Conservation (phyloP, 1,284 basidiomycete species). For the Cutaneotrichosporon cyanovorans region DNA sequence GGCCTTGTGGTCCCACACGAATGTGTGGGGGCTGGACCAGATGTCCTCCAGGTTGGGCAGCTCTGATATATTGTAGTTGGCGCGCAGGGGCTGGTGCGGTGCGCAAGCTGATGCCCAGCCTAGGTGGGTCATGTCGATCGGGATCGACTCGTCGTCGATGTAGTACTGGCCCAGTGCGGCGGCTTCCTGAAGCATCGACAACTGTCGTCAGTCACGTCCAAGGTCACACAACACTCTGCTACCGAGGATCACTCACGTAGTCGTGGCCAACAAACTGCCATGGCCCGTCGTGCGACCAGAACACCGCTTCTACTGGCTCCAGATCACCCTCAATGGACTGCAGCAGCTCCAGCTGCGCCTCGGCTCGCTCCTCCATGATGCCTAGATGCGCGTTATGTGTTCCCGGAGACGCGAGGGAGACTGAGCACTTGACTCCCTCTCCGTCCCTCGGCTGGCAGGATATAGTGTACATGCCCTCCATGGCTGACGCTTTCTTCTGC, state of each 20-base stretch:
- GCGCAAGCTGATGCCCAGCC: slow-evolving; percentile 43
- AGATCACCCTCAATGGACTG: slow-evolving; percentile 25
- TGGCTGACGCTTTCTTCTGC: slow-evolving; percentile 14
- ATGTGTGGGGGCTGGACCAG: slow-evolving; percentile 31
- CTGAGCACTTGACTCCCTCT: slow-evolving; percentile 13
- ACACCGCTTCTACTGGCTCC: slow-evolving; percentile 32
- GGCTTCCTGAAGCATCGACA: slow-evolving; percentile 29
- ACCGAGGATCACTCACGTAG: slow-evolving; percentile 35
- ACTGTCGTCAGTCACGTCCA: slow-evolving; percentile 16
- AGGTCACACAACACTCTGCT: no score
- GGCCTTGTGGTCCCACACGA: slow-evolving; percentile 42
- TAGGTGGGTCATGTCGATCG: slow-evolving; percentile 33
- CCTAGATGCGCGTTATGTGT: slow-evolving; percentile 18
- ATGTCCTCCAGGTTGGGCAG: slow-evolving; percentile 26
- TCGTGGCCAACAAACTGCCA: slow-evolving; percentile 44
- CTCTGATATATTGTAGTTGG: slow-evolving; percentile 21
- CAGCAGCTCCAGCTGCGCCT: slow-evolving; percentile 32
- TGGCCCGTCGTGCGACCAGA: slow-evolving; percentile 40
- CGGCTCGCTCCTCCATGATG: slow-evolving; percentile 26
- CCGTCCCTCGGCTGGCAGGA: slow-evolving; percentile 19
- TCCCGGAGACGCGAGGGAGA: no score
- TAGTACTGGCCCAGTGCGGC: slow-evolving; percentile 37
- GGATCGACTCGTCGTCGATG: not conserved
- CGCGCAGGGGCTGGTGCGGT: slow-evolving; percentile 34
- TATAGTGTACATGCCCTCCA: slow-evolving; percentile 39